Percentiles rank a stretch among this genome's conserved stretches.
Conservation (phyloP, 2,329 filamentous ascomycete genomes). For the Aspergillus fumigatiaffinis region DNA sequence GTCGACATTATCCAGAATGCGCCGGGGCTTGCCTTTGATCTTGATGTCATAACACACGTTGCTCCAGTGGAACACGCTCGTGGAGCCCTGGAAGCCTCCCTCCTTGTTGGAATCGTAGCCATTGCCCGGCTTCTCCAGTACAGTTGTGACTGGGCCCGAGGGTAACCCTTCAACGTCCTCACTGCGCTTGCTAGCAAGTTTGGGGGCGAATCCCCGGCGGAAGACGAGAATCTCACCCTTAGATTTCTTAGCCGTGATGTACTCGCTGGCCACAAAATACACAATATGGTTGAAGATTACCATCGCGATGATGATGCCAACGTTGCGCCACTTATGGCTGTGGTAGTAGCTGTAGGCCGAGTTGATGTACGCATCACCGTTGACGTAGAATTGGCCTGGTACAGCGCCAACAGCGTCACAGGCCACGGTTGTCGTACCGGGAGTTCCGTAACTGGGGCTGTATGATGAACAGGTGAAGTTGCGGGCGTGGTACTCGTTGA, state of each 20-base stretch:
- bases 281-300: conserved; percentile 55
- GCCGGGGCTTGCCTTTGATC: conserved; percentile 71
- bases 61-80: conserved; percentile 80
- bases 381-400: conserved; percentile 50
- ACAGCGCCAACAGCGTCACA: conserved; percentile 59
- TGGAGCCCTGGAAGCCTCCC: conserved; percentile 44
- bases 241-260: conserved; percentile 61
- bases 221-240: conserved; percentile 76
- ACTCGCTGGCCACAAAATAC: conserved; percentile 64
- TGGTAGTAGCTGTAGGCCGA: conserved; percentile 55
- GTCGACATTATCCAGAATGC: conserved; percentile 79
- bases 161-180: conserved; percentile 26
- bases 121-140: conserved; percentile 41
- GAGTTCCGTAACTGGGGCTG: conserved; percentile 30
- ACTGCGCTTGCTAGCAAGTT: conserved; percentile 29
- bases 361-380: conserved; percentile 56
- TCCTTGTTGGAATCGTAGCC: conserved; percentile 32
- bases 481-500: conserved; percentile 73
- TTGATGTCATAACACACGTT: conserved; percentile 78
- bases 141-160: conserved; percentile 13
- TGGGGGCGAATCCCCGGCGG: conserved; percentile 58
- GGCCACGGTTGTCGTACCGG: conserved; percentile 40
- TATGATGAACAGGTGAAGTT: conserved; percentile 50
- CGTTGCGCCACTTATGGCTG: conserved; percentile 64
- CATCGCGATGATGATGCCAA: conserved; percentile 66